Evolutionary conservation across 345 rosid species (phyloP).

Genomic region (Eucalyptus pumila): DNA sequence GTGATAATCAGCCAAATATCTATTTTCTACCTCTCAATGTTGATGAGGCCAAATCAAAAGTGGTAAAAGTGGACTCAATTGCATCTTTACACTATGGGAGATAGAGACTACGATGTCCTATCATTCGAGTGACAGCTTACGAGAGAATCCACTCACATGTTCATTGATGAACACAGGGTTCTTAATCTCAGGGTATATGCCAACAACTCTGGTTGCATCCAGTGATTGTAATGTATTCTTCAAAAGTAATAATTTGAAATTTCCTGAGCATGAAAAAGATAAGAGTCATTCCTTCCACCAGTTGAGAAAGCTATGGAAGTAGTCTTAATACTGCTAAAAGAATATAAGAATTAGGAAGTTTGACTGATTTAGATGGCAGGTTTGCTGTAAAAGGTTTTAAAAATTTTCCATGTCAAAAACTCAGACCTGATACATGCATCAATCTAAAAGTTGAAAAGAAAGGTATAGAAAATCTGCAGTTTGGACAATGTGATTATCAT

Average conservation of each 20-base stretch:
- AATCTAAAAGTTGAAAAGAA: background rate
- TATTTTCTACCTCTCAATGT: background rate
- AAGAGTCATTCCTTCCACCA: background rate
- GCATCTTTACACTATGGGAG: background rate
- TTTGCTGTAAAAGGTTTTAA: background rate
- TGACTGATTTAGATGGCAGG: background rate
- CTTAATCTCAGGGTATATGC: conserved; percentile 97
- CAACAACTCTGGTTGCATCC: conserved; percentile 78
- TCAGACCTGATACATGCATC: background rate
- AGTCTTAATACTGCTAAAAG: background rate
- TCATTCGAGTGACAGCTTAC: background rate
- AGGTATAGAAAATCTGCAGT: background rate
- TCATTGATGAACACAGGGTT: conserved; percentile 81
- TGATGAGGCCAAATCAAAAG: background rate
- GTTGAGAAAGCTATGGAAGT: background rate
- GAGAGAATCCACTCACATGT: conserved; percentile 31
- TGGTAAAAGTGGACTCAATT: background rate
- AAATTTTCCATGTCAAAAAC: background rate
- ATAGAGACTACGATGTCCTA: background rate
- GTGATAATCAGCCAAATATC: background rate
- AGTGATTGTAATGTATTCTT: conserved; percentile 70
- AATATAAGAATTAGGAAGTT: background rate
- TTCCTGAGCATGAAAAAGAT: conserved; percentile 19
- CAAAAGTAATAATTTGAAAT: conserved; percentile 71
- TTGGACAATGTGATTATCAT: background rate